These are phyloP conservation scores for Aspergillus uvarum DNA, from an alignment of 2,329 filamentous ascomycete species.

Conservation along the genomic window DNA sequence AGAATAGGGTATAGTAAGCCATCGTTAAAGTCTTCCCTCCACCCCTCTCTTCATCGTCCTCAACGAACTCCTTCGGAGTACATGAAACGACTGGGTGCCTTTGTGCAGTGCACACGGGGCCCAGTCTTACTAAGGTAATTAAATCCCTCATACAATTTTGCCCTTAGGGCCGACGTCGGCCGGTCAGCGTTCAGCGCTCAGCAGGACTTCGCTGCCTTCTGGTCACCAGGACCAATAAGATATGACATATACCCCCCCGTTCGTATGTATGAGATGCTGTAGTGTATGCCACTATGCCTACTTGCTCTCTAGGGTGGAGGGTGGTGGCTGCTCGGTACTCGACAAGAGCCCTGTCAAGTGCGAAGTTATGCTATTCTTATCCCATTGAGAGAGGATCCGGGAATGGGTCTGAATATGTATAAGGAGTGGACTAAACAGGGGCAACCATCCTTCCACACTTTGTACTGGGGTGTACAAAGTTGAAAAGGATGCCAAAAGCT, in stretches of 20 bases:
- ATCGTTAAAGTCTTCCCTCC: neutral
- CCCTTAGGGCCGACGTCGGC: slow-evolving; percentile 10
- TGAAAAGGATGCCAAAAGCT: too few species aligned
- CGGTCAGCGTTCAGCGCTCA: neutral
- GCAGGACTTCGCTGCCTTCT: neutral
- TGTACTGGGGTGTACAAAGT: too few species aligned
- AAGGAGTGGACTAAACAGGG: too few species aligned
- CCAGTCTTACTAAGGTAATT: slow-evolving; percentile 4
- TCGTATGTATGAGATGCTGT: neutral
- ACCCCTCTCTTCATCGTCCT: neutral
- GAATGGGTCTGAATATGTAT: neutral
- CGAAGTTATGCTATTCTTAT: neutral
- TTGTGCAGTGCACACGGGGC: slow-evolving; percentile 11
- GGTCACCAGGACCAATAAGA: neutral
- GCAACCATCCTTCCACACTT: too few species aligned
- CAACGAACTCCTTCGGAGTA: neutral
- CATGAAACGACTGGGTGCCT: neutral
- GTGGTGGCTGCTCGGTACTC: neutral
- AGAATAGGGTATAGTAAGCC: neutral
- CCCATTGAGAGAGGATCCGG: neutral
- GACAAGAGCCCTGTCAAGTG: neutral
- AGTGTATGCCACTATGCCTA: neutral
- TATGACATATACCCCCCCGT: neutral
- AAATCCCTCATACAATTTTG: slow-evolving; percentile 26
- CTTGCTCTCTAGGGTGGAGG: neutral